Evolutionary conservation across 345 rosid species (phyloP).

Genomic region (Laguncularia racemosa): DNA sequence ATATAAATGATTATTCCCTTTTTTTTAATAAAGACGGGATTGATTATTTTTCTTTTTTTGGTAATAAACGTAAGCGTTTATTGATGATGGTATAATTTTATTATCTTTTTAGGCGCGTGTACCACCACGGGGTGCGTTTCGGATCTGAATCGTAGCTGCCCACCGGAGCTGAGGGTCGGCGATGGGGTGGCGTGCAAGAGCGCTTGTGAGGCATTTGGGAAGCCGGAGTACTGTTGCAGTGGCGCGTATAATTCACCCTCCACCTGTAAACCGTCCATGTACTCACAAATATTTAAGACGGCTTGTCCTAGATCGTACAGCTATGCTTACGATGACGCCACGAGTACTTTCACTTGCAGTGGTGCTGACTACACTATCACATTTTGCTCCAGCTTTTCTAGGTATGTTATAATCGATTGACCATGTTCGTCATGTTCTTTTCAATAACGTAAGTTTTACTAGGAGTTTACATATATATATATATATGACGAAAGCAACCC

Average conservation of each 20-base stretch:
- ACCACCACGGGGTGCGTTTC: conserved; percentile 46
- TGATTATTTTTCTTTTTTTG: too few relatives aligned
- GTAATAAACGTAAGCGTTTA: too few relatives aligned
- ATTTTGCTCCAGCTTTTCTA: conserved; percentile 41
- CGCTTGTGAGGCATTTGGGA: conserved; percentile 64
- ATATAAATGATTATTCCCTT: too few relatives aligned
- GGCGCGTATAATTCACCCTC: conserved; percentile 46
- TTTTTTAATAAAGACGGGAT: too few relatives aligned
- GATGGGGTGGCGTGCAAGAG: conserved; percentile 54
- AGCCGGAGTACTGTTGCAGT: conserved; percentile 58
- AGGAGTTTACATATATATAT: too few relatives aligned
- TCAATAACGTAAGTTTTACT: too few relatives aligned
- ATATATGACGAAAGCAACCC: too few relatives aligned
- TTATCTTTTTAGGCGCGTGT: conserved; percentile 26
- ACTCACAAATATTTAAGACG: conserved; percentile 51
- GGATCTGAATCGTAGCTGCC: conserved; percentile 54
- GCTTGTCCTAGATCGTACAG: conserved; percentile 72
- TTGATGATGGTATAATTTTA: background rate
- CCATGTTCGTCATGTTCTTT: background rate
- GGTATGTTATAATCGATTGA: conserved; percentile 8
- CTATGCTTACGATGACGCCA: conserved; percentile 71
- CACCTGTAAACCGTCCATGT: conserved; percentile 51
- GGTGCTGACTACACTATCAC: conserved; percentile 51
- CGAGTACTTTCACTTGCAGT: conserved; percentile 63
- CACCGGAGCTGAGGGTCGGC: conserved; percentile 38